Base-by-base conservation (phyloP, 768 basidiomycete species). In the Coprinellus micaceus region DNA sequence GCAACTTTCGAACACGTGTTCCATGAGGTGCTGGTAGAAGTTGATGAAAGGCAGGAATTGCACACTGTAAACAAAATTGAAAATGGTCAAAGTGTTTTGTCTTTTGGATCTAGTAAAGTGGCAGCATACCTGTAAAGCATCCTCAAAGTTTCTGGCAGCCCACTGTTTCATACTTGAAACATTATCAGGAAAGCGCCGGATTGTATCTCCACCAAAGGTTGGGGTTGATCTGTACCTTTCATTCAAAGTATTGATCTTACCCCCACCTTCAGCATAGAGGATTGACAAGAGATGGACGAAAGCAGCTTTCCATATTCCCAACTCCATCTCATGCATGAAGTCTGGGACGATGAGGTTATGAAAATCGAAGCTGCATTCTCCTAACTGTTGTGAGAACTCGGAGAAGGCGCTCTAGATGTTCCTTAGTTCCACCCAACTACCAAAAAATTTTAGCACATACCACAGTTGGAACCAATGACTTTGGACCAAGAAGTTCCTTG, bases 71-170 rank as follows among this genome's bases (percentile, higher is more conserved):
- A n/a, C 36, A 0, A n/a, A 12, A n/a, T n/a, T n/a, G n/a, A n/a
- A n/a, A n/a, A n/a, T n/a, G n/a, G n/a, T n/a, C n/a, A n/a, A n/a
- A n/a, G n/a, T n/a, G n/a, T n/a, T n/a, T n/a, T n/a, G n/a, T n/a
- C n/a, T n/a, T n/a, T n/a, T n/a, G n/a, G n/a, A n/a, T n/a, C n/a
- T n/a, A n/a, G n/a, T n/a, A n/a, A n/a, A 37, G 37, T 15, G 37
- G 29, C n/a, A 57, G 29, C 54, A 24, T 19, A 72, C 78, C 69
- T 78, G 77, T 0, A 79, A 60, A 1, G 77, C 53, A 36, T 80
- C 75, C 49, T 79, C 73, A 50, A 72, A 79, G 44, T 79, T 71
- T 0, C 70, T 59, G 1, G 67, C 78, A 9, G 71, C 70, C 2
- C 70, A 51, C 28, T 73, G 67, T 39, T 69, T 71, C 66, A 75